Percentiles rank a stretch among this genome's conserved stretches.
phyloP scores from a whole-genome alignment of 1,284 basidiomycete species.

The Mycena citricolor region DNA sequence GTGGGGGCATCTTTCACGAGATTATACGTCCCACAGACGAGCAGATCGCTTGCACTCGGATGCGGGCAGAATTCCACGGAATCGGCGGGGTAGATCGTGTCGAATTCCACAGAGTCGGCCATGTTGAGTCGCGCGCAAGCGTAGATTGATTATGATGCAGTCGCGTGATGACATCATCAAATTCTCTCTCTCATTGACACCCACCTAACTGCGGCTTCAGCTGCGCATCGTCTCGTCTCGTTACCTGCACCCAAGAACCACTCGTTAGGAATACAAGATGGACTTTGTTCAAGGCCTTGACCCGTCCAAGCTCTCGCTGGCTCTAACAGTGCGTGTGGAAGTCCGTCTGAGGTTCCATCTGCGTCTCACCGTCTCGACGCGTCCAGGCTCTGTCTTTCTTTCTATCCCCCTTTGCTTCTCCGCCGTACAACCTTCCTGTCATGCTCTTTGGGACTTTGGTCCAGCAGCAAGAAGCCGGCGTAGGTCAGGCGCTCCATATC shows the following conservation, averaged over 20 bases:
- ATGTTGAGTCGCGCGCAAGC: background rate
- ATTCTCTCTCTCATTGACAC: no score
- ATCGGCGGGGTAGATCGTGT: slow-evolving; percentile 87
- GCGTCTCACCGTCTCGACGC: slow-evolving; percentile 29
- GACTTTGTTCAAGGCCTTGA: slow-evolving; percentile 73
- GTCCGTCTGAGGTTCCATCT: background rate
- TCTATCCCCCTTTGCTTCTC: slow-evolving; percentile 56
- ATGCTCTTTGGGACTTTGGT: slow-evolving; percentile 74
- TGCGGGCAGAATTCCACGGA: slow-evolving; percentile 87
- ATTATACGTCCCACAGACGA: slow-evolving; percentile 90
- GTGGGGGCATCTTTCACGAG: slow-evolving; percentile 44
- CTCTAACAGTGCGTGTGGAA: slow-evolving; percentile 50
- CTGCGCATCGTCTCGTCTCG: no score
- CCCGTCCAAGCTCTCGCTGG: slow-evolving; percentile 64
- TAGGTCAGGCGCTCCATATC: slow-evolving; percentile 63
- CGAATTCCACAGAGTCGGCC: slow-evolving; percentile 34
- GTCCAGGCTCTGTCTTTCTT: slow-evolving; percentile 57
- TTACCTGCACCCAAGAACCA: no score
- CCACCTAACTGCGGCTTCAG: no score
- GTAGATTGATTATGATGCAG: background rate
- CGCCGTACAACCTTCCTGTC: slow-evolving; percentile 69
- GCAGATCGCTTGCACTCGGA: slow-evolving; percentile 54
- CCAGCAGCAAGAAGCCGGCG: slow-evolving; percentile 54
- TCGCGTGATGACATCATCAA: no score
- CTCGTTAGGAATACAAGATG: no score